Base-by-base conservation (phyloP, 192 early-diverging fungal species). In the Coemansia sp. region DNA sequence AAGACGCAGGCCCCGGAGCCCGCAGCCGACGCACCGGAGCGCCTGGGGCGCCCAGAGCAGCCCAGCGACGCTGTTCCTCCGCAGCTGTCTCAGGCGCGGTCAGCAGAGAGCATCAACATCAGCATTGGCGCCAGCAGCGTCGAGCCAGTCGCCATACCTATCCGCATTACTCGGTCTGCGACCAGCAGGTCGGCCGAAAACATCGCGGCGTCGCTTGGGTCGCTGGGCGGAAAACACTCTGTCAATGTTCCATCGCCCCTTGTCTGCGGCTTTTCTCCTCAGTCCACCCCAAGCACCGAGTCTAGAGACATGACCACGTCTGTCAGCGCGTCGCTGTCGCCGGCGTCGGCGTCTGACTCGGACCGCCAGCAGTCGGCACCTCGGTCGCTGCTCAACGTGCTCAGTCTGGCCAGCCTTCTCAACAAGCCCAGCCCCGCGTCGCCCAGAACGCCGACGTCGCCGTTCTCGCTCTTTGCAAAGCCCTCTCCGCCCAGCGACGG, bases 171-270 rank as follows among this genome's bases (percentile, higher is more conserved):
- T 3, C 39, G 39, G 39, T 42, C 39, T 2, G 39, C 8, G 2
- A 42, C 39, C 1, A 45, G 50, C 20, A 30, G 28, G 47, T 52
- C 24, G 8, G 50, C 50, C 1, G 50, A 52, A 24, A 27, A 24
- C 50, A 52, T 52, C 16, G 50, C 50, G 19, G 39, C 14, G 14
- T 42, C 39, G 39, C 39, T 42, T 16, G 39, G 11, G 14, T 42
- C 28, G 3, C 14, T 42, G 39, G 39, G 39, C 13, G 39, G 39
- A 42, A 42, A 42, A 10, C 39, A 42, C 39, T 3, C 19, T 3
- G 50, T 10, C 29, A 62, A 34, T 6, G 61, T 54, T 0, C 50
- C 48, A 4, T 62, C 61, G 48, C 61, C 61, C 16, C 51, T 62
- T 0, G 35, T 50, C 30, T 23, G 19, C 34, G 61, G 34, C 1